Conservation (phyloP, 495 filamentous ascomycete species). For the Podospora fimiseda region DNA sequence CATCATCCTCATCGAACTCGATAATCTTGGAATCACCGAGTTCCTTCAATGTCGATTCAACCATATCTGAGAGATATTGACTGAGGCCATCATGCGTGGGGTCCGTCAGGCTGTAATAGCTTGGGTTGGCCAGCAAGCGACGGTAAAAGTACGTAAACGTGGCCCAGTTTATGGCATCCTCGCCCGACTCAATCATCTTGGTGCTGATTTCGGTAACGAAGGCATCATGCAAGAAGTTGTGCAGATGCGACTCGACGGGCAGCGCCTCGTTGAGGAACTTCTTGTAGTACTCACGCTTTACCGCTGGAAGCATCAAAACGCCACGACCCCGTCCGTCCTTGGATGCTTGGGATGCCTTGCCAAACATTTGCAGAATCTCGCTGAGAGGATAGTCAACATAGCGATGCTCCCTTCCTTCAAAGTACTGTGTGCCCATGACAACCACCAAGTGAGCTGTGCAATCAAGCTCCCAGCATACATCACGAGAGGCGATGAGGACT, state of each 20-base stretch:
- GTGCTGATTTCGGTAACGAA: constrained; percentile 97
- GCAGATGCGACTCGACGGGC: constrained; percentile 90
- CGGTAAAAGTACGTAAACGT: constrained; percentile 99
- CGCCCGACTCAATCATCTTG: constrained; percentile 84
- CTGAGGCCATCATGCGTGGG: constrained; percentile 89
- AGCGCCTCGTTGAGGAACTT: constrained; percentile 97
- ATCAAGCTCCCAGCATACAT: constrained; percentile 94
- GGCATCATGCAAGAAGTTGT: constrained; percentile 85
- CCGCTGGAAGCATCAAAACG: constrained; percentile 88
- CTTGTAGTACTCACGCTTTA: constrained; percentile 95
- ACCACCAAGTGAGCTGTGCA: constrained; percentile 83
- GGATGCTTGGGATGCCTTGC: constrained; percentile 74
- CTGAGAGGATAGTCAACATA: constrained; percentile 96
- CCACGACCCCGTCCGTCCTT: constrained; percentile 76
- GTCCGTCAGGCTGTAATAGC: constrained; percentile 87
- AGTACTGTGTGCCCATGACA: constrained; percentile 98
- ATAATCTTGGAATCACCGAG: constrained; percentile 91
- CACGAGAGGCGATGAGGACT: constrained; percentile 84
- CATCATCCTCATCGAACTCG: constrained; percentile 94
- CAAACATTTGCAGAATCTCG: constrained; percentile 99
- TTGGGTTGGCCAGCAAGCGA: constrained; percentile 91
- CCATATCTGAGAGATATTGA: constrained; percentile 89
- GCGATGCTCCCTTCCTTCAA: constrained; percentile 91
- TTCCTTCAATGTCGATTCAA: constrained; percentile 89
- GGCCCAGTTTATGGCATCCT: constrained; percentile 97